A percentile compares a stretch with the other conserved stretches of the same genome.
phyloP scores from a whole-genome alignment of 345 rosid genomes.

The Eucalyptus regnans region DNA sequence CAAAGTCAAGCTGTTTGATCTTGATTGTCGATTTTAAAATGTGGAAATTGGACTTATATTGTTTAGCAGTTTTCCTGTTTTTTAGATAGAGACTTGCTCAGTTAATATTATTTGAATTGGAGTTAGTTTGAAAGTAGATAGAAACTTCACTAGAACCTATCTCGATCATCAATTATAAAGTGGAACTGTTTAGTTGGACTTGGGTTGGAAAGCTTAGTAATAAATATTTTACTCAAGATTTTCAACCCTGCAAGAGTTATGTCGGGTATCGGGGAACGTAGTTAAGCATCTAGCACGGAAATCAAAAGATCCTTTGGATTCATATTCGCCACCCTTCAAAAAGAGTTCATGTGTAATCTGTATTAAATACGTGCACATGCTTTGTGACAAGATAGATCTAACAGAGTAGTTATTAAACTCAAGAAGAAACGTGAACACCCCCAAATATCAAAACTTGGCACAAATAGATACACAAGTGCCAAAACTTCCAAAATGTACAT shows the following conservation, averaged over 20 bases:
- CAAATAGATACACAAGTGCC: fast-evolving
- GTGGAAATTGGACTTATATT: neutral
- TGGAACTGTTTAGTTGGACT: neutral
- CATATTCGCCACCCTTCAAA: neutral
- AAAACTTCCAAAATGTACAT: fast-evolving
- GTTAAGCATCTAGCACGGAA: neutral
- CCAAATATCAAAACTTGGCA: neutral
- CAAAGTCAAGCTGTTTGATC: neutral
- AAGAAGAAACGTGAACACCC: too few relatives aligned
- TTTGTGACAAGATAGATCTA: neutral
- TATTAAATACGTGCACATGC: neutral
- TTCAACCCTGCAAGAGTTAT: neutral
- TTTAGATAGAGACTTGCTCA: neutral
- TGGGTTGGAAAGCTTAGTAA: neutral
- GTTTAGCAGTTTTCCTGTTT: neutral
- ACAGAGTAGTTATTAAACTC: neutral
- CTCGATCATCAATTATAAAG: neutral
- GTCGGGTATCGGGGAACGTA: neutral
- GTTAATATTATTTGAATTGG: neutral
- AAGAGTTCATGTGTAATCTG: neutral
- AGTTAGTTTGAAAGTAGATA: neutral
- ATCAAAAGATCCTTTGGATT: neutral
- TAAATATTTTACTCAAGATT: neutral
- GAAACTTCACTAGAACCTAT: neutral
- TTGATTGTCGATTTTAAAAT: neutral